phyloP scores from a whole-genome alignment of 129 eudicot species.

The Glebionis coronaria region DNA sequence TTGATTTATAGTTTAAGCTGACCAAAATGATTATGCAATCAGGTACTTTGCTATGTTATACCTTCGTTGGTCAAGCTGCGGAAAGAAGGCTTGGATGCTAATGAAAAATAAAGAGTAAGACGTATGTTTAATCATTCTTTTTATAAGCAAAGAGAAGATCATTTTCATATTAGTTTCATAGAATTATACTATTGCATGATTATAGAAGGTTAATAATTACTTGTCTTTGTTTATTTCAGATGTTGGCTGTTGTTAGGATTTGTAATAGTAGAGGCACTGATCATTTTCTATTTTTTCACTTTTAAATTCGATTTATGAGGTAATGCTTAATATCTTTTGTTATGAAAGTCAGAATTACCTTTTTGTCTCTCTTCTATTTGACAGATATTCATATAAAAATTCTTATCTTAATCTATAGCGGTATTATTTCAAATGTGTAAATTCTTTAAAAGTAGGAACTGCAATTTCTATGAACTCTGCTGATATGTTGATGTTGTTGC shows the following conservation, averaged over 20 bases:
- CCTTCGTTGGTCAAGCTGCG: slow-evolving; percentile 95
- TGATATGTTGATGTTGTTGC: too few relatives aligned
- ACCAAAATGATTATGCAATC: slow-evolving; percentile 22
- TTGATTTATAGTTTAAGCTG: slow-evolving; percentile 21
- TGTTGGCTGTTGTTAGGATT: slow-evolving; percentile 94
- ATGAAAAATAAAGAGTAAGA: slow-evolving; percentile 95
- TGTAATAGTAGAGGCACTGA: slow-evolving; percentile 73
- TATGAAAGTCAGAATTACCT: neutral
- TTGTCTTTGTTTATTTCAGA: slow-evolving; percentile 44
- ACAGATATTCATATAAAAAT: too few relatives aligned
- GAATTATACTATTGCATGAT: slow-evolving; percentile 8
- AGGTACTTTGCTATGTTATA: slow-evolving; percentile 78
- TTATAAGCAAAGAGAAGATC: slow-evolving; percentile 47
- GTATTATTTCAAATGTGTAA: too few relatives aligned
- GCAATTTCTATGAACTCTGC: too few relatives aligned
- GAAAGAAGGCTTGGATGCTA: slow-evolving; percentile 97
- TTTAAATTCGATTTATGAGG: slow-evolving; percentile 94
- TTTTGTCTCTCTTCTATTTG: neutral
- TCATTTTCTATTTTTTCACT: slow-evolving; percentile 77
- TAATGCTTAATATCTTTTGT: slow-evolving; percentile 21
- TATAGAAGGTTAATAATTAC: slow-evolving; percentile 2
- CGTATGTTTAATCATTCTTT: slow-evolving; percentile 67
- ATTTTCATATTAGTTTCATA: slow-evolving; percentile 17
- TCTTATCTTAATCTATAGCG: too few relatives aligned
- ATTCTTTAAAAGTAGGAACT: too few relatives aligned